Percentiles rank a stretch among this genome's conserved stretches.
phyloP scores from a whole-genome alignment of 2,329 filamentous ascomycete species.

The Penicillium sp. region DNA sequence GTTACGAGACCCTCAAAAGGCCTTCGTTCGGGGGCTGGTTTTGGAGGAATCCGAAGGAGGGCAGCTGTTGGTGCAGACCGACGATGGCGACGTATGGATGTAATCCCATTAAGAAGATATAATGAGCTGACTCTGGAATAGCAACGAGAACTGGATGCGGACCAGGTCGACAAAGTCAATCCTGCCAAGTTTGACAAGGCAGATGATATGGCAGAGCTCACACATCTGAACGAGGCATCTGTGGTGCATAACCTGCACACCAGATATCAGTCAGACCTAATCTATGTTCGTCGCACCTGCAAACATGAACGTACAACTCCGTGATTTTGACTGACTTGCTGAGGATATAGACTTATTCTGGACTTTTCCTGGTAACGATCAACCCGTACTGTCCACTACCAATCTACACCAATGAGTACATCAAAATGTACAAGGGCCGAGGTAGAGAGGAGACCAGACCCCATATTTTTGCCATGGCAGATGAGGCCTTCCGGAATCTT shows the following conservation, averaged over 20 bases:
- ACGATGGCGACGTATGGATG: conserved; percentile 76
- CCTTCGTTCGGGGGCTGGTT: conserved; percentile 91
- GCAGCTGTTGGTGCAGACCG: conserved; percentile 81
- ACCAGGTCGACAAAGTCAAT: conserved; percentile 97
- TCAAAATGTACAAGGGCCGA: conserved; percentile 96
- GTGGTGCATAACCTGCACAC: conserved; percentile 96
- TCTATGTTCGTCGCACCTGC: conserved; percentile 60
- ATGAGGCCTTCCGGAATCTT: conserved; percentile 91
- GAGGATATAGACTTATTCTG: conserved; percentile 76
- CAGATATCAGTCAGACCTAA: conserved; percentile 92
- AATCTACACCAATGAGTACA: conserved; percentile 94
- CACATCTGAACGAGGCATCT: conserved; percentile 94
- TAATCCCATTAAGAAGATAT: background rate
- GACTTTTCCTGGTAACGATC: conserved; percentile 92
- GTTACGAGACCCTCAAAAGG: conserved; percentile 81
- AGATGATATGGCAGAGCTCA: conserved; percentile 98
- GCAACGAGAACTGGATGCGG: conserved; percentile 82
- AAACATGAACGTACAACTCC: background rate
- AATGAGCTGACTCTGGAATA: conserved; percentile 41
- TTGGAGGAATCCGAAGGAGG: conserved; percentile 73
- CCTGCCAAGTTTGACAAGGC: conserved; percentile 99
- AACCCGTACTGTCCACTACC: conserved; percentile 94
- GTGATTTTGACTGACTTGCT: conserved; percentile 2
- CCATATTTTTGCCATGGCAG: conserved; percentile 96
- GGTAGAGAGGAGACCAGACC: conserved; percentile 92